Evolutionary conservation across 1,284 basidiomycete species (phyloP).

Genomic region (Cerioporus squamosus): DNA sequence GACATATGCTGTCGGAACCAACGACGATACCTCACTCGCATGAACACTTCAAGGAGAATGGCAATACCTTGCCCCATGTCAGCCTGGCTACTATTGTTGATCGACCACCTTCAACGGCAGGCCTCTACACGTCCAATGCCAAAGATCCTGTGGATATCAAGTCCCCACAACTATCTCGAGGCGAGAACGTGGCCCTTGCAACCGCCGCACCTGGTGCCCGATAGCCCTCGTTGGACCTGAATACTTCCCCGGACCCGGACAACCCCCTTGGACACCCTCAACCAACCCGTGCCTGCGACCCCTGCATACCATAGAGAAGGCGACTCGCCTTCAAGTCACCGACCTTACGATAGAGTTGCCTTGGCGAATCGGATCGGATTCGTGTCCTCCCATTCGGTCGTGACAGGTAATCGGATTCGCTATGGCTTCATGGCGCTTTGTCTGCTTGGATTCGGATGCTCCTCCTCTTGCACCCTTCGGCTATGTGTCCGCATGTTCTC

Average conservation of each 20-base stretch:
- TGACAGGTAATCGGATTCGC: slow-evolving; percentile 22
- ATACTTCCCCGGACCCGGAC: neutral
- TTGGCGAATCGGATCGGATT: slow-evolving; percentile 18
- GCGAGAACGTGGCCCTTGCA: slow-evolving; percentile 64
- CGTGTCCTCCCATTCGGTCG: slow-evolving; percentile 11
- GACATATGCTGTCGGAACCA: slow-evolving; percentile 34
- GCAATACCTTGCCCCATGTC: slow-evolving; percentile 15
- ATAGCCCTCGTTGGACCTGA: slow-evolving; percentile 38
- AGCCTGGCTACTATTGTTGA: slow-evolving; percentile 16
- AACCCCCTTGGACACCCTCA: neutral
- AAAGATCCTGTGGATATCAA: slow-evolving; percentile 58
- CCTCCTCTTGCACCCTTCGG: slow-evolving; percentile 19
- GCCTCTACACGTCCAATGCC: slow-evolving; percentile 42
- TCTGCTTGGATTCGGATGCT: slow-evolving; percentile 5
- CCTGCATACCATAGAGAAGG: slow-evolving; percentile 12
- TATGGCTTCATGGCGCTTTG: neutral
- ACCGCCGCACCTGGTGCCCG: slow-evolving; percentile 54
- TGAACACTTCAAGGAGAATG: slow-evolving; percentile 30
- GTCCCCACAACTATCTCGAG: slow-evolving; percentile 64
- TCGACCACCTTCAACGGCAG: slow-evolving; percentile 20
- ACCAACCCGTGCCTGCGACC: neutral
- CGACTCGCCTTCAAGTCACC: neutral
- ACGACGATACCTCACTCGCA: slow-evolving; percentile 15
- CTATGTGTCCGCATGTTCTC: slow-evolving; percentile 4
- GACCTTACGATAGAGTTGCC: slow-evolving; percentile 23